Percentiles rank a stretch among this genome's conserved stretches.
phyloP scores from a whole-genome alignment of 345 rosid genomes.

The Hypericum androsaemum region DNA sequence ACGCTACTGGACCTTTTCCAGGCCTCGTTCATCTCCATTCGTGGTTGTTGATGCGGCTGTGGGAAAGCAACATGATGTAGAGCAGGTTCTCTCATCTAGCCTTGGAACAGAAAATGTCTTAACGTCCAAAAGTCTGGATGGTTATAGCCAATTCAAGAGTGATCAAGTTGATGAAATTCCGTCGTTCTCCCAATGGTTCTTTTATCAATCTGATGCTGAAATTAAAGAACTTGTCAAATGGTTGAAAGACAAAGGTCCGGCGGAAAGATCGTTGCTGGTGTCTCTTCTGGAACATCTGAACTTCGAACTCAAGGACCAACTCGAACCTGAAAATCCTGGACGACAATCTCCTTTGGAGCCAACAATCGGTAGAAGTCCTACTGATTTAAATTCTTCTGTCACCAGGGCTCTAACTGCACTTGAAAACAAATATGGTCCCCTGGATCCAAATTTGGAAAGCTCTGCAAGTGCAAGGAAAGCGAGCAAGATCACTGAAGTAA shows the following conservation, averaged over 20 bases:
- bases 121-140: conserved; percentile 1
- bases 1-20: conserved; percentile 23
- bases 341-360: conserved; percentile 4
- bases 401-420: conserved; percentile 19
- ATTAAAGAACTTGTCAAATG: conserved; percentile 26
- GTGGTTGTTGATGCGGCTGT: conserved; percentile 22
- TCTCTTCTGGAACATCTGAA: conserved; percentile 15
- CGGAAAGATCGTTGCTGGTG: conserved; percentile 18
- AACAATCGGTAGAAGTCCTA: not conserved
- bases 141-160: not conserved
- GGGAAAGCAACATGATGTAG: conserved; percentile 5
- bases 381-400: not conserved
- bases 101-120: not conserved
- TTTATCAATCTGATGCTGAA: conserved; percentile 22
- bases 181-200: conserved; percentile 17
- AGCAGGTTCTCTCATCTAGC: not conserved
- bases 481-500: conserved; percentile 5
- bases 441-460: conserved; percentile 4
- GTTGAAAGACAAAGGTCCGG: conserved; percentile 18
- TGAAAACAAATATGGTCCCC: conserved; percentile 23
- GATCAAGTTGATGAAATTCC: not conserved
- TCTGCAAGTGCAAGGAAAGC: not conserved
- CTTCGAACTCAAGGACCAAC: conserved; percentile 7
- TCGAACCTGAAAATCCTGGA: not conserved
- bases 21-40: conserved; percentile 22